Conservation (phyloP, 805 yeast genomes). For the Cyberlindnera maritima region DNA sequence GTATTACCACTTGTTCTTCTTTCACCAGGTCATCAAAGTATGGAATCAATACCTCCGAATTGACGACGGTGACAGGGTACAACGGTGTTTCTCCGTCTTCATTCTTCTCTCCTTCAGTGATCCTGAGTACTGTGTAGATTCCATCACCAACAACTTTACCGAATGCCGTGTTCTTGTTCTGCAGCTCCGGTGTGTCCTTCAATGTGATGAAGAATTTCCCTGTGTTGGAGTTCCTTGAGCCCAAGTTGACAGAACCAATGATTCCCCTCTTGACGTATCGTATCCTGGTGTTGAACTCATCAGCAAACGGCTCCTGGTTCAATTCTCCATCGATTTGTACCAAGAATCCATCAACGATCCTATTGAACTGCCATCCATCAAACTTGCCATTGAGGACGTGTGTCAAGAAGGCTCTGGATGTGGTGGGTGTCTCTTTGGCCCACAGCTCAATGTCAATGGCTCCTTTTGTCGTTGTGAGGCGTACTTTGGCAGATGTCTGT, state of each 20-base stretch:
- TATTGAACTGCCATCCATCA: constrained; percentile 39
- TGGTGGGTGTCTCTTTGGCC: constrained; percentile 63
- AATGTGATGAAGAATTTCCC: constrained; percentile 50
- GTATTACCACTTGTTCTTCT: constrained; percentile 10
- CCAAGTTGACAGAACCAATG: constrained; percentile 46
- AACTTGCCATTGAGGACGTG: constrained; percentile 44
- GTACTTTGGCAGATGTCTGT: constrained; percentile 58
- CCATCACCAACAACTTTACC: constrained; percentile 61
- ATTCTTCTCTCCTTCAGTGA: constrained; percentile 45
- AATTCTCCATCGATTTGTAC: constrained; percentile 35
- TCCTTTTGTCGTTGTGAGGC: constrained; percentile 57
- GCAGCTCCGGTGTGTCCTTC: constrained; percentile 42
- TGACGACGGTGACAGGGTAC: constrained; percentile 47
- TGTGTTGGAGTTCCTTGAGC: constrained; percentile 30
- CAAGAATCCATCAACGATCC: constrained; percentile 35
- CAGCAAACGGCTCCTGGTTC: constrained; percentile 25
- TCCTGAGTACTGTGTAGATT: constrained; percentile 48
- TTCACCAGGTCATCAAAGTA: constrained; percentile 45
- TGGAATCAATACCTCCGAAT: constrained; percentile 40
- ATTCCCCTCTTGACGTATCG: constrained; percentile 51
- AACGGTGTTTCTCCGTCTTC: constrained; percentile 43
- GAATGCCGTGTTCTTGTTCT: constrained; percentile 43
- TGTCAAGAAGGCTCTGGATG: constrained; percentile 46
- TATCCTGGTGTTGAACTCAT: constrained; percentile 53
- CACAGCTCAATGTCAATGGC: constrained; percentile 57